phyloP scores from a whole-genome alignment of 208 protist genomes.

The Perkinsela sp. region DNA sequence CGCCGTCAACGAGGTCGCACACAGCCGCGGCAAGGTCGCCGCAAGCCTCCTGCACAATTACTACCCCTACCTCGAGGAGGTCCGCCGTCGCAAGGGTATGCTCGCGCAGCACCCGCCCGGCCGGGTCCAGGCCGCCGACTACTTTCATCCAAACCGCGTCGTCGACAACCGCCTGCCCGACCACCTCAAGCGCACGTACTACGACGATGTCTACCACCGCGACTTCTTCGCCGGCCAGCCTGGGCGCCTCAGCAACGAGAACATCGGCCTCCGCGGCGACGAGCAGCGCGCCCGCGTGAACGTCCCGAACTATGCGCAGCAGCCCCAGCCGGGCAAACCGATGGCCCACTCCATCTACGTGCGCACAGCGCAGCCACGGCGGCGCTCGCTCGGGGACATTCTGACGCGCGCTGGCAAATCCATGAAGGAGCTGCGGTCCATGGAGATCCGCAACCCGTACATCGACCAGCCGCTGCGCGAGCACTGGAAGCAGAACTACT shows the following conservation, averaged over 20 bases:
- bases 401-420: not conserved
- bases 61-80: constrained; percentile 67
- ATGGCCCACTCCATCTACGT: not conserved
- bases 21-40: constrained; percentile 61
- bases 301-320: not conserved
- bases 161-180: constrained; percentile 67
- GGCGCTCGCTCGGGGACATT: not conserved
- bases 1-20: constrained; percentile 62
- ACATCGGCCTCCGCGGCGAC: constrained; percentile 59
- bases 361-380: not conserved
- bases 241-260: constrained; percentile 54
- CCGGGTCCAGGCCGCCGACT: constrained; percentile 23
- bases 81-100: constrained; percentile 64
- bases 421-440: not conserved
- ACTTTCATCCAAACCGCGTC: constrained; percentile 61
- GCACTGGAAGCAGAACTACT: not conserved
- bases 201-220: constrained; percentile 70
- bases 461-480: not conserved
- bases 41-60: constrained; percentile 69
- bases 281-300: constrained; percentile 18
- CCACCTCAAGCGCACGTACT: constrained; percentile 69
- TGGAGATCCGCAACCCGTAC: not conserved
- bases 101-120: constrained; percentile 67
- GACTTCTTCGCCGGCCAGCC: constrained; percentile 65
- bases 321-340: not conserved